phyloP scores from a whole-genome alignment of 768 basidiomycete species.

The Macrolepiota albuminosa region DNA sequence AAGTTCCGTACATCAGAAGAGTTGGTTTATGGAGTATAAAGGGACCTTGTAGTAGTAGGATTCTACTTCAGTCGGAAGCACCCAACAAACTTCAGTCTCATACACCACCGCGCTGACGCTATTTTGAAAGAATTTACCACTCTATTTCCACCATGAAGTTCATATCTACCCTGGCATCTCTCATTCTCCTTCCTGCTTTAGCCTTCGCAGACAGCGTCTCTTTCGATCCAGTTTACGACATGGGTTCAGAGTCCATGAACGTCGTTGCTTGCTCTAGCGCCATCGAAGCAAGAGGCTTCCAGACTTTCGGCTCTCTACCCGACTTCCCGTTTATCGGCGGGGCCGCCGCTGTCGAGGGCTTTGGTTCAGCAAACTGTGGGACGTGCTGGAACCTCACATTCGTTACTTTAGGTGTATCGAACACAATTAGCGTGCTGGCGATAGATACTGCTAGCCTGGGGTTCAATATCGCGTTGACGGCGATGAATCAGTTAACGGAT shows the following conservation, averaged over 20 bases:
- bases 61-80: neutral
- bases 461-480: conserved; percentile 21
- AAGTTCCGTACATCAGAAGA: too few species aligned
- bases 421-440: conserved; percentile 37
- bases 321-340: conserved; percentile 52
- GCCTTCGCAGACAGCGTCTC: conserved; percentile 11
- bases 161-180: conserved; percentile 18
- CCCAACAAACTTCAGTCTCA: neutral
- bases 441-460: conserved; percentile 33
- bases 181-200: conserved; percentile 7
- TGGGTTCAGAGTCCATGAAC: conserved; percentile 23
- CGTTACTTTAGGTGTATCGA: conserved; percentile 20
- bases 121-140: neutral
- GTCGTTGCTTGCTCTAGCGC: conserved; percentile 47
- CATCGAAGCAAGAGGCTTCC: conserved; percentile 31
- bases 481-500: conserved; percentile 30
- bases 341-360: conserved; percentile 37
- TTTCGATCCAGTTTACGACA: conserved; percentile 41
- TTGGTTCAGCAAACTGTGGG: conserved; percentile 43
- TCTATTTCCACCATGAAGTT: conserved; percentile 28
- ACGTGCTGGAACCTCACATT: conserved; percentile 52
- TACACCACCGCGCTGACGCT: neutral
- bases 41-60: neutral
- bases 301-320: conserved; percentile 41
- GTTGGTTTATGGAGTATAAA: neutral